Evolutionary conservation across 371 early-diverging fungal genomes (phyloP).

Genomic region (Mortierella sp.): DNA sequence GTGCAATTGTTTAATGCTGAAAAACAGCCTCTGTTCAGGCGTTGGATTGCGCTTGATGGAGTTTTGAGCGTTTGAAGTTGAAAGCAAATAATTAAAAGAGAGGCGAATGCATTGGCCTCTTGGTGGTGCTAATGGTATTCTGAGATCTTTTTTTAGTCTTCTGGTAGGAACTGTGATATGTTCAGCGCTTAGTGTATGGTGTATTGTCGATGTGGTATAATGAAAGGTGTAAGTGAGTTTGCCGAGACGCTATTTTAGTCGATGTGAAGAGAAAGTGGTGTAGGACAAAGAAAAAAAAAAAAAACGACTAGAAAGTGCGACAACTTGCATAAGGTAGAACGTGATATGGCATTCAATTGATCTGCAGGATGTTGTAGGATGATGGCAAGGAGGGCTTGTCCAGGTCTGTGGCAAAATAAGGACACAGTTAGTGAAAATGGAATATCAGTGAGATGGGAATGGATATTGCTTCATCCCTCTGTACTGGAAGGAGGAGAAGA

Average conservation of each 20-base stretch:
- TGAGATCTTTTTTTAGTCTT: not conserved
- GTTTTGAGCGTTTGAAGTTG: not conserved
- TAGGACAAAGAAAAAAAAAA: not conserved
- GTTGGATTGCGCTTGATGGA: not conserved
- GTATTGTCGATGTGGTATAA: not conserved
- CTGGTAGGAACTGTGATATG: not conserved
- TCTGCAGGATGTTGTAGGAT: not conserved
- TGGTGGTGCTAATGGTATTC: not conserved
- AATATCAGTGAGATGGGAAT: not conserved
- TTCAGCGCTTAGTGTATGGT: not conserved
- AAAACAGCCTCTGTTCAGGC: not conserved
- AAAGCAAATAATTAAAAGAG: not conserved
- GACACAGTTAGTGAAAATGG: not conserved
- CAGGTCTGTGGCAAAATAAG: not conserved
- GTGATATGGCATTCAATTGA: not conserved
- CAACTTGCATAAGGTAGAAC: not conserved
- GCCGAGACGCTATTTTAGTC: too few species aligned
- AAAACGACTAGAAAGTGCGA: not conserved
- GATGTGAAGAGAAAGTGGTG: too few species aligned
- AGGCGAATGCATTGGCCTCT: not conserved
- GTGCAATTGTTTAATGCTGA: not conserved
- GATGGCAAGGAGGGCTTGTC: not conserved
- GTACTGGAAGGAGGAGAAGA: too few species aligned
- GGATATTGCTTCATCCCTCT: conserved; percentile 1
- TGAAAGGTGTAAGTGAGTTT: too few species aligned